Evolutionary conservation across 306 rosid genomes (phyloP).

Genomic region (Cucurbita pepo): DNA sequence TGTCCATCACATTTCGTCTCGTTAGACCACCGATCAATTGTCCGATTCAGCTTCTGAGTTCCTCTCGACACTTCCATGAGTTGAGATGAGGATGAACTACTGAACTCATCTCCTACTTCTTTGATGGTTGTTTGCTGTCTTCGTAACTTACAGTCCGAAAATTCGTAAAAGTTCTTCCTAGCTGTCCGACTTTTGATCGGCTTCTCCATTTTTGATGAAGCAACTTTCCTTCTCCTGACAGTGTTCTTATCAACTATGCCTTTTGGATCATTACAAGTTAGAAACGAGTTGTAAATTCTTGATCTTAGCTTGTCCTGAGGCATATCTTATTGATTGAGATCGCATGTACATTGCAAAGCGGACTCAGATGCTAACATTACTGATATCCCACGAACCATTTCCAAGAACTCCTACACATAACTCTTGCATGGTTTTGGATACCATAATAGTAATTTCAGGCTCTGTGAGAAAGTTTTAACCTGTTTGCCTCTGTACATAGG

Average conservation of each 20-base stretch:
- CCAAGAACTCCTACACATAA: neutral
- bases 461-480: neutral
- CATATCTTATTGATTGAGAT: conserved; percentile 42
- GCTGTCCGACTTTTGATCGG: conserved; percentile 25
- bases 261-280: conserved; percentile 78
- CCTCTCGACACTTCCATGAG: conserved; percentile 67
- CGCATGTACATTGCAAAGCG: conserved; percentile 4
- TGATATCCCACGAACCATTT: neutral
- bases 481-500: neutral
- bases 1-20: conserved; percentile 29
- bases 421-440: neutral
- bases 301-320: conserved; percentile 38
- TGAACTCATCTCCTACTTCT: conserved; percentile 17
- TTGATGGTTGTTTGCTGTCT: neutral
- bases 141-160: neutral
- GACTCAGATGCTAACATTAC: neutral
- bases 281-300: conserved; percentile 61
- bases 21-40: conserved; percentile 64
- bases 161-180: conserved; percentile 15
- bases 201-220: conserved; percentile 34
- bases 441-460: neutral
- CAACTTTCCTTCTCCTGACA: conserved; percentile 37
- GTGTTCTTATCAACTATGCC: conserved; percentile 69
- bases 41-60: conserved; percentile 58
- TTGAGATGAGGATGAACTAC: conserved; percentile 46